A percentile compares a stretch with the other conserved stretches of the same genome.
Conservation (phyloP, 2,329 filamentous ascomycete species). For the Botrytis paeoniae region DNA sequence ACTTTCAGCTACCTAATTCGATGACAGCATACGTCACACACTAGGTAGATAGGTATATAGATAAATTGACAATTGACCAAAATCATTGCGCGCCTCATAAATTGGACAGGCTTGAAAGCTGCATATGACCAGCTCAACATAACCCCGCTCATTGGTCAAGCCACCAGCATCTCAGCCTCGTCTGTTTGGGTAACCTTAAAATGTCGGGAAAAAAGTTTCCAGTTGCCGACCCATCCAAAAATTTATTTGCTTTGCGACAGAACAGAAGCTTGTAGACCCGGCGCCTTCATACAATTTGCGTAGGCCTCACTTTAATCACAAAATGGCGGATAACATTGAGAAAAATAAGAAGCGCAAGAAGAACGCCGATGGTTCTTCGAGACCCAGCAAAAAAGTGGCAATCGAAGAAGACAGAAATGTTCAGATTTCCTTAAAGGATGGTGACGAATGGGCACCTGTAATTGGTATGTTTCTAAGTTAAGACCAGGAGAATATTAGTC, state of each 20-base stretch:
- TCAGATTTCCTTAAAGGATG: conserved; percentile 46
- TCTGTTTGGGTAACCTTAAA: conserved; percentile 11
- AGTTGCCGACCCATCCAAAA: conserved; percentile 12
- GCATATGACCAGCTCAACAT: neutral
- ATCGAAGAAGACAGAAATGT: conserved; percentile 42
- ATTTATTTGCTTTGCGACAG: conserved; percentile 14
- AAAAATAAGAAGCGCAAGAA: conserved; percentile 51
- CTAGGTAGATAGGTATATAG: too few relatives aligned
- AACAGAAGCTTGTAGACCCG: neutral
- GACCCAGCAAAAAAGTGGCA: conserved; percentile 53
- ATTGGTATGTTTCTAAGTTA: conserved; percentile 45
- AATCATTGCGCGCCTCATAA: neutral
- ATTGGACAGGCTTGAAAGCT: neutral
- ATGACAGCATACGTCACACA: neutral
- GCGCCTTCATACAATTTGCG: neutral
- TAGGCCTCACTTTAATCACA: neutral
- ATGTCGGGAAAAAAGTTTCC: conserved; percentile 23
- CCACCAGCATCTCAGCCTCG: conserved; percentile 1
- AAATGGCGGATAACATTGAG: conserved; percentile 34
- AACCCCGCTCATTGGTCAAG: neutral
- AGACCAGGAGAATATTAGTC: neutral
- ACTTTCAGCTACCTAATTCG: neutral
- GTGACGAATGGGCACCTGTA: conserved; percentile 50
- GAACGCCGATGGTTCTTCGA: conserved; percentile 40
- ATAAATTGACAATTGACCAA: too few relatives aligned